Percentiles rank a stretch among this genome's conserved stretches.
phyloP scores from a whole-genome alignment of 2,329 filamentous ascomycete genomes.

The Diaporthe aspalathi region DNA sequence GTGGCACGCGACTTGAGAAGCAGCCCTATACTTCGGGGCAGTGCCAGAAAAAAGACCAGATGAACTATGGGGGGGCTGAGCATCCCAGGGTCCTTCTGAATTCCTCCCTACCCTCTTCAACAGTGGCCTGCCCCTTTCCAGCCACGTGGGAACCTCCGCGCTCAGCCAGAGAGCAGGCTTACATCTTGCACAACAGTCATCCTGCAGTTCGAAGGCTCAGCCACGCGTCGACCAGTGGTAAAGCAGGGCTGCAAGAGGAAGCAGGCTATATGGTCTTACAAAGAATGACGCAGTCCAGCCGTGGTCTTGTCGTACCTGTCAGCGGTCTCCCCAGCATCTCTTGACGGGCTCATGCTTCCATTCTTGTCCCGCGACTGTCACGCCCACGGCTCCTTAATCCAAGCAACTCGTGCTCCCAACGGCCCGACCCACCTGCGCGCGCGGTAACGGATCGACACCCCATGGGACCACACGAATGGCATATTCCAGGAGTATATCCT shows the following conservation, averaged over 20 bases:
- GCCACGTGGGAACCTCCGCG: background rate
- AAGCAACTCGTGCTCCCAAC: background rate
- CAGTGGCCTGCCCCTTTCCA: background rate
- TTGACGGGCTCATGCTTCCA: background rate
- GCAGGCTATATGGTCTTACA: background rate
- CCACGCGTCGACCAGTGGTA: conserved; percentile 13
- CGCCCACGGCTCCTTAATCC: background rate
- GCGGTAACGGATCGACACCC: conserved; percentile 4
- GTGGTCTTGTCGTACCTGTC: background rate
- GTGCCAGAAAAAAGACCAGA: background rate
- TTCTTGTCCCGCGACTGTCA: background rate
- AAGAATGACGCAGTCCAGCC: conserved; percentile 12
- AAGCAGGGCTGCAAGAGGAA: conserved; percentile 14
- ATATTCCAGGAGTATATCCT: background rate
- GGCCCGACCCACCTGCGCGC: conserved; percentile 15
- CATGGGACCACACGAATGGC: background rate
- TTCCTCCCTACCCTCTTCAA: background rate
- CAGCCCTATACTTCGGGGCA: background rate
- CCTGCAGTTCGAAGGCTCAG: conserved; percentile 6
- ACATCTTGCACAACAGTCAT: background rate
- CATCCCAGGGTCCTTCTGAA: background rate
- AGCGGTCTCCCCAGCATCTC: background rate
- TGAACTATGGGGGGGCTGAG: background rate
- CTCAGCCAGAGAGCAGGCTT: background rate
- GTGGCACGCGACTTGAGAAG: background rate